Evolutionary conservation across 2,329 filamentous ascomycete species (phyloP), one percentile per base, ranked within the genome.

Genomic region (Harringtonia lauricola): DNA sequence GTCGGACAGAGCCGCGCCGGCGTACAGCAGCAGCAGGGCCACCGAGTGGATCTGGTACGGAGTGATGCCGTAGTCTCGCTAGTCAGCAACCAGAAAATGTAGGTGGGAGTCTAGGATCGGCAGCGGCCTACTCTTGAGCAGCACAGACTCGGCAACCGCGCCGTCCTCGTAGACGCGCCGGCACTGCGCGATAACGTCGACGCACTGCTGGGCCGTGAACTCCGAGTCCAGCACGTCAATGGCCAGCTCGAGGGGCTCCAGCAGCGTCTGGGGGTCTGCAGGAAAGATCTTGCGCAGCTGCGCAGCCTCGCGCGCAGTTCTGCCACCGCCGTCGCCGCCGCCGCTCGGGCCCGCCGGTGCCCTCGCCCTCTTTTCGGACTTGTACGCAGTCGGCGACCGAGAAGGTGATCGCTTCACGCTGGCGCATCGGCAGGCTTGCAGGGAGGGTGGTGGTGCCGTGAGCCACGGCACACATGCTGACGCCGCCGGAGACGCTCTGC

Each of bases 31-130:
- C 14, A 54, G 36, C 38, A 48, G 19, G 19, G 54, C 61, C 1
- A 57, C 46, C 44, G 57, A 57, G 50, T 67, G 59, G 1, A 68
- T 55, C 12, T 55, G 52, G 38, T 55, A 55, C 28, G 46, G 47
- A 7, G 57, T 51, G 15, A 57, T 49, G 30, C 42, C 43, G 38
- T 52, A 41, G 10, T 55, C 56, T 57, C 10, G 7, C 28, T 4
- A 5, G 30, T 13, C 30, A 14, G 15, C 12, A 7, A 28, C 22
- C 15, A 40, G 38, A 14, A 7, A 18, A 14, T n/a, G 41, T 2
- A 37, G 14, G 39, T 30, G 8, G 38, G 24, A 15, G n/a, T 7
- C 30, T n/a, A 21, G 28, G 19, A 24, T 17, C 10, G 13, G 30
- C n/a, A 24, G 36, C 39, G 10, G 14, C 46, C 30, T n/a, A 49